phyloP scores from a whole-genome alignment of 2,329 filamentous ascomycete genomes.

The Dendrostoma leiphaemia region DNA sequence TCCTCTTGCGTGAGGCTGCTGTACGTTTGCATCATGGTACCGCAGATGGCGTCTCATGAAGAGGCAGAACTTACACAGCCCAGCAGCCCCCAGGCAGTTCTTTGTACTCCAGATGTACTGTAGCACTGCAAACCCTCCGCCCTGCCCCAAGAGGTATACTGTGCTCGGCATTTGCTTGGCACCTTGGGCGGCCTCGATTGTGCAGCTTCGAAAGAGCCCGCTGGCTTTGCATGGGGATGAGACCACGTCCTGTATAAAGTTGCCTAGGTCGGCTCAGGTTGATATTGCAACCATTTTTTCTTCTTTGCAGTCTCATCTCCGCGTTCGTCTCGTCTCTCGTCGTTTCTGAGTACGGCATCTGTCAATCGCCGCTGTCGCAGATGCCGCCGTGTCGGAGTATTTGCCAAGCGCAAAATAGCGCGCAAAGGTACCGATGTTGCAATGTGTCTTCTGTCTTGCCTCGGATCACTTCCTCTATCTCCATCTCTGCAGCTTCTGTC shows the following conservation, averaged over 20 bases:
- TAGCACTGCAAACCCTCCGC: not conserved
- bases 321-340: not conserved
- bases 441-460: not conserved
- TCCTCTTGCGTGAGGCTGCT: slow-evolving; percentile 1
- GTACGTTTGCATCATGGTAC: slow-evolving; percentile 11
- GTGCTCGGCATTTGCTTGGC: too few relatives aligned
- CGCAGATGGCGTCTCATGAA: not conserved
- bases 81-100: too few relatives aligned
- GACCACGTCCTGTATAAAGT: not conserved
- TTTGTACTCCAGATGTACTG: not conserved
- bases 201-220: too few relatives aligned
- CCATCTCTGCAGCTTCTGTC: too few relatives aligned
- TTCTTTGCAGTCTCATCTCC: not conserved
- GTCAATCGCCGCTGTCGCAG: not conserved
- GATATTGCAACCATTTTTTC: too few relatives aligned
- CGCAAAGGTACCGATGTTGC: not conserved
- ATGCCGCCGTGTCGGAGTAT: not conserved
- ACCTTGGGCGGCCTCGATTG: too few relatives aligned
- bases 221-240: not conserved
- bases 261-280: not conserved
- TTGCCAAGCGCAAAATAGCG: too few relatives aligned
- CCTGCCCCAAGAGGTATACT: too few relatives aligned
- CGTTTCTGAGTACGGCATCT: not conserved
- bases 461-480: too few relatives aligned
- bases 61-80: not conserved